phyloP scores from a whole-genome alignment of 768 basidiomycete species.

The Pleurotus sapidus region DNA sequence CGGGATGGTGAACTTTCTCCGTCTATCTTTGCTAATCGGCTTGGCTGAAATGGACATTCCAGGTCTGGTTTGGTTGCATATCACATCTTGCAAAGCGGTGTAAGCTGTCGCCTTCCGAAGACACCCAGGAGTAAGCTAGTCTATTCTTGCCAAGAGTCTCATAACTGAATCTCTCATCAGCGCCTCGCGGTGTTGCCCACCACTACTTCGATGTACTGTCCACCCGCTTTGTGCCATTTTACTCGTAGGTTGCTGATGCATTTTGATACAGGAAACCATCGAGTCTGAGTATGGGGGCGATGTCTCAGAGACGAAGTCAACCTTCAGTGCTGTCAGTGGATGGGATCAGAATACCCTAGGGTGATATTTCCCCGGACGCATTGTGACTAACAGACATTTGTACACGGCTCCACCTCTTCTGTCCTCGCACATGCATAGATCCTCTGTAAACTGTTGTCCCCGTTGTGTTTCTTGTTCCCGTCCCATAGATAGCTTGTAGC shows the following conservation, averaged over 20 bases:
- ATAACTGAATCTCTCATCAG: constrained; percentile 32
- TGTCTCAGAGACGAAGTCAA: constrained; percentile 24
- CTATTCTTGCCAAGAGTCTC: background rate
- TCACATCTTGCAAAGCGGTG: constrained; percentile 88
- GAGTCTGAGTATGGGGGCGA: constrained; percentile 76
- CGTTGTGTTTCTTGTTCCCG: no score
- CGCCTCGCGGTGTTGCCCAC: constrained; percentile 80
- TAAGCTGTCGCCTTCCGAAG: constrained; percentile 85
- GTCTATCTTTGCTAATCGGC: background rate
- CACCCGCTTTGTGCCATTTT: background rate
- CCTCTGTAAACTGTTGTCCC: no score
- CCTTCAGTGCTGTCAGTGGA: constrained; percentile 34
- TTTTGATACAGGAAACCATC: constrained; percentile 58
- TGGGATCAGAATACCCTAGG: constrained; percentile 44
- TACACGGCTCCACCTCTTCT: background rate
- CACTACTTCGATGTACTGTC: constrained; percentile 93
- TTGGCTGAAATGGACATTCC: background rate
- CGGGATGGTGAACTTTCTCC: constrained; percentile 73
- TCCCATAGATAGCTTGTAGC: no score
- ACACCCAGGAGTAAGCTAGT: constrained; percentile 81
- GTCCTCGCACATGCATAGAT: background rate
- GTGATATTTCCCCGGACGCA: constrained; percentile 58
- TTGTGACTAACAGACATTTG: constrained; percentile 23
- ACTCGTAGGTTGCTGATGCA: constrained; percentile 4
- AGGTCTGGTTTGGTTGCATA: constrained; percentile 91